These are phyloP conservation scores for Ceriops decandra DNA, from an alignment of 345 rosid genomes.

Conservation along the genomic window DNA sequence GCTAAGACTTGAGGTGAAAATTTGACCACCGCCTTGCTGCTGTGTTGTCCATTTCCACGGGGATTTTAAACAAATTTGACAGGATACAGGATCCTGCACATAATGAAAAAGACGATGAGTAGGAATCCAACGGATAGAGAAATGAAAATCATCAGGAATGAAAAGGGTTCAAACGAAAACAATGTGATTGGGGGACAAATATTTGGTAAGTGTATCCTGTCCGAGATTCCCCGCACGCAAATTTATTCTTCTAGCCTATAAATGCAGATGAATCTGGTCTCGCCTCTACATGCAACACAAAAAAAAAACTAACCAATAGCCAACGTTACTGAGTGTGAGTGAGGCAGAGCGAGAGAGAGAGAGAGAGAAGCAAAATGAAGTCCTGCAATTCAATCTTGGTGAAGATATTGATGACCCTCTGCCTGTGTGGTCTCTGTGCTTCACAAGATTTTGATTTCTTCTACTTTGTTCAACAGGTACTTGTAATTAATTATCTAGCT, in stretches of 20 bases:
- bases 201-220: constrained; percentile 13
- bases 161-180: constrained; percentile 7
- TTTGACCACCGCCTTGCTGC: no score
- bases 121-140: no score
- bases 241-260: constrained; percentile 16
- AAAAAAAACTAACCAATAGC: no score
- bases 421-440: constrained; percentile 33
- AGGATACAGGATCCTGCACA: no score
- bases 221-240: constrained; percentile 2
- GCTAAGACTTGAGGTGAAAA: no score
- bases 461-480: constrained; percentile 91
- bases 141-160: not conserved
- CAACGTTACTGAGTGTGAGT: no score
- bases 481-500: not conserved
- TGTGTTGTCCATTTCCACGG: no score
- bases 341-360: not conserved
- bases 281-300: no score
- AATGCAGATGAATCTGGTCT: constrained; percentile 1
- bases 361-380: constrained; percentile 28
- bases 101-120: not conserved
- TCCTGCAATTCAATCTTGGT: constrained; percentile 22
- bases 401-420: constrained; percentile 31
- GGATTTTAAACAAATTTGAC: no score
- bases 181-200: not conserved
- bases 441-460: constrained; percentile 84